These are phyloP conservation scores for Epichloe festucae DNA, from an alignment of 2,329 filamentous ascomycete genomes.

Conservation along the genomic window DNA sequence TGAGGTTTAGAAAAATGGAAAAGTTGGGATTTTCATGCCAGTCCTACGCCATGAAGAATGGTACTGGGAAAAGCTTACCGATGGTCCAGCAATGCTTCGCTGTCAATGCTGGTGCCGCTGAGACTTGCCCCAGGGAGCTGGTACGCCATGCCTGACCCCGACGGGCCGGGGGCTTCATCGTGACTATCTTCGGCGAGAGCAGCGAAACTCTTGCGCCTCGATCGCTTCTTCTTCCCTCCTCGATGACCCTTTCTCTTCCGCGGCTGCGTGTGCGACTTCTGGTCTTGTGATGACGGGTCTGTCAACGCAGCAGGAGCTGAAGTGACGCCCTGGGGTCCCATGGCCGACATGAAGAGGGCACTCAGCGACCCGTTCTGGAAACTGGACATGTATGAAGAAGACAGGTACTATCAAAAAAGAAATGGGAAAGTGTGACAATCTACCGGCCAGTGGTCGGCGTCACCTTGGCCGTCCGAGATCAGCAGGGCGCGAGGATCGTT, in stretches of 20 bases:
- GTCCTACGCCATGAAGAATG: no score
- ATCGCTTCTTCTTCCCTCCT: constrained; percentile 63
- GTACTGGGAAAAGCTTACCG: constrained; percentile 34
- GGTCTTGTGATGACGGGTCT: constrained; percentile 2
- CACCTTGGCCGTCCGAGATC: not conserved
- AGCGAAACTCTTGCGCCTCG: constrained; percentile 71
- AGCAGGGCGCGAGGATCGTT: not conserved
- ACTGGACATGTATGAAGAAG: constrained; percentile 16
- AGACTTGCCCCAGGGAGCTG: constrained; percentile 40
- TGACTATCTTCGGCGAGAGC: constrained; percentile 43
- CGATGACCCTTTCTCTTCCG: constrained; percentile 62
- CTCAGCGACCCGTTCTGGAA: constrained; percentile 18
- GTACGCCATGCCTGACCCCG: constrained; percentile 37
- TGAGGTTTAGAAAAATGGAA: not conserved
- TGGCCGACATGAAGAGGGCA: constrained; percentile 5
- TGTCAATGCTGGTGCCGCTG: constrained; percentile 81
- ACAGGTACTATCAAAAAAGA: not conserved
- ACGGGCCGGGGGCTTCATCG: constrained; percentile 21
- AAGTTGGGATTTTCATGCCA: not conserved
- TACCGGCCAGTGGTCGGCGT: not conserved
- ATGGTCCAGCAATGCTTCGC: constrained; percentile 78
- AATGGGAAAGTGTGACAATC: not conserved
- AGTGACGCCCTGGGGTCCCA: constrained; percentile 4
- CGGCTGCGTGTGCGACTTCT: constrained; percentile 9
- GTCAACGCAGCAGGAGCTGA: constrained; percentile 6